Conservation (phyloP, 2,329 filamentous ascomycete genomes). For the Exophiala spinifera region DNA sequence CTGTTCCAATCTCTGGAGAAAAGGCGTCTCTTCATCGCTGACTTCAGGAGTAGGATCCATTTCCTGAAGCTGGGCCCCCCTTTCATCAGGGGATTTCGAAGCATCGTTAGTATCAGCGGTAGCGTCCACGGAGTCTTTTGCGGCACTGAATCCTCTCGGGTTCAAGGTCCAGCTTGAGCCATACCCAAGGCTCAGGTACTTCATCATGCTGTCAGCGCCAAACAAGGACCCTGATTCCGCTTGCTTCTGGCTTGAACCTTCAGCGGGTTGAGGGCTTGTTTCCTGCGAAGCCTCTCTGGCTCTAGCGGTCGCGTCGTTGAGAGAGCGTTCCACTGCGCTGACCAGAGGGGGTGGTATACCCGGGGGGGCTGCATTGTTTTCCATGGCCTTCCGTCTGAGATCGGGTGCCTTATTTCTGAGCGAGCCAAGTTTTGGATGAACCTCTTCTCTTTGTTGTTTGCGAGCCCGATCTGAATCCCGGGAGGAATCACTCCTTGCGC, state of each 20-base stretch:
- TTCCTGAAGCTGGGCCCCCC: conserved; percentile 15
- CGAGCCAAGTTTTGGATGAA: conserved; percentile 9
- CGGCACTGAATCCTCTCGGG: conserved; percentile 29
- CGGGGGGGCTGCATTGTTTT: conserved; percentile 31
- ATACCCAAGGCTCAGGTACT: conserved; percentile 50
- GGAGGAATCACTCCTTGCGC: conserved; percentile 27
- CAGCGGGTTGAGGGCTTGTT: conserved; percentile 17
- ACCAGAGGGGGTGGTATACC: conserved; percentile 47
- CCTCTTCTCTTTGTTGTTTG: not conserved
- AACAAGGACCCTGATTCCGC: conserved; percentile 33
- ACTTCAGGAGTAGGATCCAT: conserved; percentile 28
- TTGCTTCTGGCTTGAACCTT: conserved; percentile 1
- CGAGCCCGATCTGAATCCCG: not conserved
- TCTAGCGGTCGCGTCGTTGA: conserved; percentile 24
- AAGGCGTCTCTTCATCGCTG: conserved; percentile 24
- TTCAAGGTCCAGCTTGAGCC: conserved; percentile 47
- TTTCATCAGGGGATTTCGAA: not conserved
- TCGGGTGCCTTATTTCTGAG: conserved; percentile 7
- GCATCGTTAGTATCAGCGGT: not conserved
- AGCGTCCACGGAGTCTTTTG: not conserved
- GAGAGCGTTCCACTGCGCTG: conserved; percentile 26
- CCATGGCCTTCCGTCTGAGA: conserved; percentile 23
- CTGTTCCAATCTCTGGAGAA: conserved; percentile 28
- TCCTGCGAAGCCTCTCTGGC: conserved; percentile 2
- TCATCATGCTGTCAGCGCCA: conserved; percentile 46